phyloP scores from a whole-genome alignment of 495 filamentous ascomycete genomes.

The Hyaloscypha variabilis region DNA sequence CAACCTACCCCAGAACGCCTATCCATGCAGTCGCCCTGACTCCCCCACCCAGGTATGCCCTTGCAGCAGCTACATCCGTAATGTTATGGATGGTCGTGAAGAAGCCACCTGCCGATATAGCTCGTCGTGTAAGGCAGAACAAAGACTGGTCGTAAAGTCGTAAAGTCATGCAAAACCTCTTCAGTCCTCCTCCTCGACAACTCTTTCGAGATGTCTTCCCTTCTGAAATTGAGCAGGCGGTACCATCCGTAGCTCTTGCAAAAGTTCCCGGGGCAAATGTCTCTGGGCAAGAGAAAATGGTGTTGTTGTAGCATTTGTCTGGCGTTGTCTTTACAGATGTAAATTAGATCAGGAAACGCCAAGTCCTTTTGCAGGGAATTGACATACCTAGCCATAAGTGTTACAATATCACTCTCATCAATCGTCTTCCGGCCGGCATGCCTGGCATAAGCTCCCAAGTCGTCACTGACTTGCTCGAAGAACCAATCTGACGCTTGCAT shows the following conservation, averaged over 20 bases:
- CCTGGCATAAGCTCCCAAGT: constrained; percentile 75
- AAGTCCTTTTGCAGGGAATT: neutral
- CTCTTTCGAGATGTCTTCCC: constrained; percentile 36
- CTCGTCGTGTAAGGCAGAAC: constrained; percentile 77
- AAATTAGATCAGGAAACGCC: constrained; percentile 11
- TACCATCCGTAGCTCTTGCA: constrained; percentile 79
- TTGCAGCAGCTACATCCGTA: constrained; percentile 82
- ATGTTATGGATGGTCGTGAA: constrained; percentile 95
- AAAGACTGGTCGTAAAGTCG: constrained; percentile 67
- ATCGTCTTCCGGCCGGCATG: constrained; percentile 85
- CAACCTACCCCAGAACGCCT: constrained; percentile 13
- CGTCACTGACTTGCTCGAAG: constrained; percentile 82
- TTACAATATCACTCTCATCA: constrained; percentile 80
- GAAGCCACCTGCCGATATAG: constrained; percentile 74
- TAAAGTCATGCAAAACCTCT: constrained; percentile 16
- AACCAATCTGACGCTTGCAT: constrained; percentile 84
- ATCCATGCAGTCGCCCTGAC: neutral
- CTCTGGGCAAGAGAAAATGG: constrained; percentile 82
- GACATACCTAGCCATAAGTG: constrained; percentile 75
- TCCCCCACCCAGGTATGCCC: constrained; percentile 71
- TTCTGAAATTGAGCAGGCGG: constrained; percentile 45
- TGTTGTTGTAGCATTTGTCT: constrained; percentile 70
- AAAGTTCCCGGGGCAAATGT: constrained; percentile 77
- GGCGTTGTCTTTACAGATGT: constrained; percentile 68
- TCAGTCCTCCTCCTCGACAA: constrained; percentile 38